A percentile compares a stretch with the other conserved stretches of the same genome.
Evolutionary conservation across 2,329 filamentous ascomycete genomes (phyloP).

Genomic region (Coniella vitis): DNA sequence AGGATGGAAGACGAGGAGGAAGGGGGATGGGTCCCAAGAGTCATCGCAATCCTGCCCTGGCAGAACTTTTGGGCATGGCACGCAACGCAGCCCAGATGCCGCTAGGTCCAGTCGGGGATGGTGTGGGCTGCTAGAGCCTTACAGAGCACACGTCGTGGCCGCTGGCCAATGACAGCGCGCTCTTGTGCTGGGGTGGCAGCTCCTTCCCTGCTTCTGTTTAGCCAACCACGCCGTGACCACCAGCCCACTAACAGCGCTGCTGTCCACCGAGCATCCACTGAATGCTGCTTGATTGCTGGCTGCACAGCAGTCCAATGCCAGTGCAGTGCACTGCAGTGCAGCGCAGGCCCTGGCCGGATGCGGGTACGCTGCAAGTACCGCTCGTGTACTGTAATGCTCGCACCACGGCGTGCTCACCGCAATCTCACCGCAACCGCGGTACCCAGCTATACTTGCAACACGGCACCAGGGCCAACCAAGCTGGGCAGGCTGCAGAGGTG

Average conservation of each 20-base stretch:
- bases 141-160: not conserved
- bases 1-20: not conserved
- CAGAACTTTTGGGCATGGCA: too few relatives aligned
- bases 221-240: not conserved
- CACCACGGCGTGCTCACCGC: too few relatives aligned
- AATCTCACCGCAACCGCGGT: too few relatives aligned
- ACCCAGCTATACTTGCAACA: too few relatives aligned
- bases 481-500: too few relatives aligned
- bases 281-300: too few relatives aligned
- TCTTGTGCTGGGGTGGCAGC: not conserved
- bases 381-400: too few relatives aligned
- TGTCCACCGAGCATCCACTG: too few relatives aligned
- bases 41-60: not conserved
- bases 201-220: constrained; percentile 3
- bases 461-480: too few relatives aligned
- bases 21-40: not conserved
- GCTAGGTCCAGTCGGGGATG: not conserved
- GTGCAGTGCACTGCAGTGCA: too few relatives aligned
- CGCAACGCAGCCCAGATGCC: not conserved
- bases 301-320: too few relatives aligned
- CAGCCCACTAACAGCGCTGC: not conserved
- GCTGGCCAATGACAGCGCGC: not conserved
- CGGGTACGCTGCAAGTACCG: too few relatives aligned
- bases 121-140: not conserved
- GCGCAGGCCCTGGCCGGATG: not conserved